These are phyloP conservation scores for Ramaria rubella DNA, from an alignment of 768 basidiomycete species.

Conservation along the genomic window DNA sequence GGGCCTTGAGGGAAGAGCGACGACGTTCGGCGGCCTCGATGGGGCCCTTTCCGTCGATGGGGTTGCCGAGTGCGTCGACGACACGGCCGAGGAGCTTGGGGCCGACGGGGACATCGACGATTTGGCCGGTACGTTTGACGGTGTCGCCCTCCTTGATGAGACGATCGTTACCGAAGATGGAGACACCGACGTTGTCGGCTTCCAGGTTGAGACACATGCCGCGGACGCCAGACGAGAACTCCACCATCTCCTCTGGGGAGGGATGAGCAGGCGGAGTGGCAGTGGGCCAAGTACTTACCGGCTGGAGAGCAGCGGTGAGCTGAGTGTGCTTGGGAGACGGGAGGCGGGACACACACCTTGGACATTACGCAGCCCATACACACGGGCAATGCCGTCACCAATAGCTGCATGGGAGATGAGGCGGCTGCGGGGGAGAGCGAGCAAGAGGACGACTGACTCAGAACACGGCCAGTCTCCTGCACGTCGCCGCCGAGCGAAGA, in stretches of 20 bases:
- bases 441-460: slow-evolving; percentile 58
- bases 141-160: slow-evolving; percentile 99
- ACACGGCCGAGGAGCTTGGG: slow-evolving; percentile 97
- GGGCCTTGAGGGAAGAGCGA: slow-evolving; percentile 97
- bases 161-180: slow-evolving; percentile 98
- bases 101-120: slow-evolving; percentile 99
- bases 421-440: slow-evolving; percentile 4
- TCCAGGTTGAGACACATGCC: slow-evolving; percentile 99
- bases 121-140: slow-evolving; percentile 99
- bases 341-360: slow-evolving; percentile 55
- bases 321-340: slow-evolving; percentile 7
- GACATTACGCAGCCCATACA: slow-evolving; percentile 97
- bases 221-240: slow-evolving; percentile 99
- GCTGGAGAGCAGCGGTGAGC: slow-evolving; percentile 2
- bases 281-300: slow-evolving; percentile 23
- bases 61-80: slow-evolving; percentile 98
- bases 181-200: slow-evolving; percentile 99
- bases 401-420: slow-evolving; percentile 53
- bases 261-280: no score
- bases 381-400: slow-evolving; percentile 99
- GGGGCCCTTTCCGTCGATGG: slow-evolving; percentile 99
- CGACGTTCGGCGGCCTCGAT: slow-evolving; percentile 91
- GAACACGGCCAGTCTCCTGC: slow-evolving; percentile 97
- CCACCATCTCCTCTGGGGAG: slow-evolving; percentile 97
- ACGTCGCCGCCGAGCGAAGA: slow-evolving; percentile 86